Base-by-base conservation (phyloP, 176 grass and related monocot genomes). In the Carex cristatella region DNA sequence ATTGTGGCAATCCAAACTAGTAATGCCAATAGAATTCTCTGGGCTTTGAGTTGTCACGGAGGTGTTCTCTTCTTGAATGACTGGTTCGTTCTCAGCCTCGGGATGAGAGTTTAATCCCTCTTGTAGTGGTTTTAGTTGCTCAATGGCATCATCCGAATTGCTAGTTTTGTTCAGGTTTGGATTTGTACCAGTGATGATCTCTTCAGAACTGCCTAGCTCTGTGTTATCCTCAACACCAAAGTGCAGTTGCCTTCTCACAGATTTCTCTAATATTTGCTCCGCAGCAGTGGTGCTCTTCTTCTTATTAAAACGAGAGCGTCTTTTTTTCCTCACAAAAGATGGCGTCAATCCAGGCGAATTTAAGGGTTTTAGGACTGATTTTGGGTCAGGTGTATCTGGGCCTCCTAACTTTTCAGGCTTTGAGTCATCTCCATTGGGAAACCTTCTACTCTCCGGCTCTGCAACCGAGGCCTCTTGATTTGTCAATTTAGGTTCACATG, bases 171-270 rank as follows among this genome's bases (percentile, higher is more conserved):
- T 33, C n/a, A 37, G 16, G 32, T 61, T 44, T 13, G 30, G 30
- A 81, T 63, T 81, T 2, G 79, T 64, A 81, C 11, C 76, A 57
- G 44, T 42, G 56, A 19, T 81, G 33, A 15, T 81, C 16, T 64
- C 38, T 62, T 61, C 79, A 63, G 4, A 44, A n/a, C 55, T 44
- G 38, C 42, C 58, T 32, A 23, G 10, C 16, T 63, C 79, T 31
- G 80, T 83, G 38, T 19, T 18, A 49, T 62, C 38, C 12, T 53
- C 42, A 28, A 31, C 5, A 28, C 61, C 18, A 32, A 68, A 83
- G 1, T 83, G 32, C 1, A 83, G 81, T 69, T 31, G 19, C 27
- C 63, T 69, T 83, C 81, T 48, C 44, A 83, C 81, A n/a, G 59
- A 54, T 83, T 78, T 78, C 49, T 12, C 79, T 46, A 49, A 23